Percentiles rank a stretch among this genome's conserved stretches.
phyloP scores from a whole-genome alignment of 2,329 filamentous ascomycete species.

The Aspergillus sp. region DNA sequence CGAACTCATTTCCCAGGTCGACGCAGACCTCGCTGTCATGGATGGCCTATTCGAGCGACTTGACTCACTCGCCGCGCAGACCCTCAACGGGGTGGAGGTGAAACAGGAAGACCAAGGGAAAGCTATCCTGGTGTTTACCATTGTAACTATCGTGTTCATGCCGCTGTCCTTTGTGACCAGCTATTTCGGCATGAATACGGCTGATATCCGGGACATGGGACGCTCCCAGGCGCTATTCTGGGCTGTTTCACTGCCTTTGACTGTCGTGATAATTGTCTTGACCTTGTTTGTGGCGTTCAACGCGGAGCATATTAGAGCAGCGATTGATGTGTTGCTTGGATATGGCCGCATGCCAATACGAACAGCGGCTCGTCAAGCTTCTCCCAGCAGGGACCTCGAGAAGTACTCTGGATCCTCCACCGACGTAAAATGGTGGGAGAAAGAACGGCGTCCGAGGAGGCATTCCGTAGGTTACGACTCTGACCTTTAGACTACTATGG shows the following conservation, averaged over 20 bases:
- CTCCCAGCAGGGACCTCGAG: no score
- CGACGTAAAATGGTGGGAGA: no score
- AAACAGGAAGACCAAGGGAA: conserved; percentile 23
- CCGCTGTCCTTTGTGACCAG: conserved; percentile 32
- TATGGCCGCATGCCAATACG: no score
- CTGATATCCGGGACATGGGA: conserved; percentile 24
- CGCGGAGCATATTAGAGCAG: no score
- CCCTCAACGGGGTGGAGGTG: neutral
- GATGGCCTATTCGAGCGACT: neutral
- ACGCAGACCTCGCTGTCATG: neutral
- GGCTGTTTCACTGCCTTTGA: conserved; percentile 16
- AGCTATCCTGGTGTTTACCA: conserved; percentile 32
- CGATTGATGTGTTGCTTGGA: no score
- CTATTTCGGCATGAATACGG: conserved; percentile 34
- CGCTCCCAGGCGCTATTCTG: conserved; percentile 25
- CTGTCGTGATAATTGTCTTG: neutral
- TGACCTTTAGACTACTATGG: no score
- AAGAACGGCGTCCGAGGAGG: no score
- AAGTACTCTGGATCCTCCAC: no score
- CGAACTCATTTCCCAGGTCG: neutral
- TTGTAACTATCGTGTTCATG: conserved; percentile 32
- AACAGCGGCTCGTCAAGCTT: no score
- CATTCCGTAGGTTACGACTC: no score
- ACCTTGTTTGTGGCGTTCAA: no score
- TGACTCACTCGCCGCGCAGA: neutral